Percentiles rank a stretch among this genome's conserved stretches.
Conservation (phyloP, 331 rosid species). For the Acacia pycnantha region DNA sequence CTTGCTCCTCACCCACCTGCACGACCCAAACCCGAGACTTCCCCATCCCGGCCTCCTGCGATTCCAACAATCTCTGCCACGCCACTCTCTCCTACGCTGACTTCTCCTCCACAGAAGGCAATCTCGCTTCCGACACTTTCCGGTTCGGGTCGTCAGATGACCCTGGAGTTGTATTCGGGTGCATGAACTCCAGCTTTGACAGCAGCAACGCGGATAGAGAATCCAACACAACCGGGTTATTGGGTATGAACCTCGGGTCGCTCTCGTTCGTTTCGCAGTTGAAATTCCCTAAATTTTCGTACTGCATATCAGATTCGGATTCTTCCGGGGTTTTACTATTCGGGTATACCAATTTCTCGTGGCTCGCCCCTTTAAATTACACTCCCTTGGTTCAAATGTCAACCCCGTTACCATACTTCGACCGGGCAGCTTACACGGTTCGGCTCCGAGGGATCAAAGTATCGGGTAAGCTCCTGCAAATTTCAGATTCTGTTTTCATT, state of each 20-base stretch:
- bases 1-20: constrained; percentile 73
- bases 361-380: constrained; percentile 61
- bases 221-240: constrained; percentile 66
- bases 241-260: constrained; percentile 89
- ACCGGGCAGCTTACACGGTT: constrained; percentile 75
- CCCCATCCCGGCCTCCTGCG: constrained; percentile 82
- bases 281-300: constrained; percentile 72
- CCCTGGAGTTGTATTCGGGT: constrained; percentile 63
- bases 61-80: constrained; percentile 74
- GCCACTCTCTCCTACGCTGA: constrained; percentile 89
- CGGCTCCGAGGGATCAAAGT: constrained; percentile 62
- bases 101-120: constrained; percentile 78
- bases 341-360: constrained; percentile 65
- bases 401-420: constrained; percentile 71
- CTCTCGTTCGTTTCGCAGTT: constrained; percentile 73
- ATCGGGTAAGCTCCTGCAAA: constrained; percentile 40
- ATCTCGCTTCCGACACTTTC: constrained; percentile 71
- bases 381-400: constrained; percentile 65
- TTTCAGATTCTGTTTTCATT: constrained; percentile 38
- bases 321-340: constrained; percentile 68
- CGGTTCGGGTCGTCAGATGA: constrained; percentile 45
- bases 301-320: constrained; percentile 77
- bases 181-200: constrained; percentile 58
- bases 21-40: constrained; percentile 70
- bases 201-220: constrained; percentile 53